Percentiles rank a stretch among this genome's conserved stretches.
Conservation (phyloP, 129 eudicot species). For the Helichrysum umbraculigerum region DNA sequence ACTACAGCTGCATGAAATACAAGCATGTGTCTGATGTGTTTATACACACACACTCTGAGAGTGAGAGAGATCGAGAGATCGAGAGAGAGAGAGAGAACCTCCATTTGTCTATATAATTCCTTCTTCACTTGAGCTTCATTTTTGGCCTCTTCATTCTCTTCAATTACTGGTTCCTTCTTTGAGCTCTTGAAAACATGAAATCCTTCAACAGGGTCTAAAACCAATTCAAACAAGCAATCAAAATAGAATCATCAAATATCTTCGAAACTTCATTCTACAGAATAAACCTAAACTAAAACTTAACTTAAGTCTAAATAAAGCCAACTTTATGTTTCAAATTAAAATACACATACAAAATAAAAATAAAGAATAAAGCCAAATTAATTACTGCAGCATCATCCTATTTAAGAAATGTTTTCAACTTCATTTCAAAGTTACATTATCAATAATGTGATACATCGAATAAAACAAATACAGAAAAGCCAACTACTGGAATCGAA, state of each 20-base stretch:
- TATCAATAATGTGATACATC: too few relatives aligned
- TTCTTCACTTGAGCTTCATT: slow-evolving; percentile 54
- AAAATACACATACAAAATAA: too few relatives aligned
- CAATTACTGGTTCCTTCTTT: slow-evolving; percentile 35
- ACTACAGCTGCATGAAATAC: not conserved
- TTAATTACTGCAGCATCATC: too few relatives aligned
- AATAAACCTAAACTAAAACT: not conserved
- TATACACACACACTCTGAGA: not conserved
- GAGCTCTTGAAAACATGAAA: slow-evolving; percentile 74
- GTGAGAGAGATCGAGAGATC: too few relatives aligned
- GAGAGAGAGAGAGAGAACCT: slow-evolving; percentile 45
- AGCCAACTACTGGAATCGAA: too few relatives aligned
- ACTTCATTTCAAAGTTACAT: too few relatives aligned
- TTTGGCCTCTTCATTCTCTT: slow-evolving; percentile 41
- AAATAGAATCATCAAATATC: slow-evolving; percentile 11
- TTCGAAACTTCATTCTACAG: not conserved
- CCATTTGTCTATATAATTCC: slow-evolving; percentile 75
- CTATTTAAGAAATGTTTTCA: too few relatives aligned
- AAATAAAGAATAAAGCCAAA: too few relatives aligned
- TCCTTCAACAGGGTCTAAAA: slow-evolving; percentile 67
- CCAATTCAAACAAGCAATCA: slow-evolving; percentile 19
- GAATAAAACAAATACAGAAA: too few relatives aligned
- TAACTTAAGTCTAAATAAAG: not conserved
- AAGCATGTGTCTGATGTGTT: not conserved
- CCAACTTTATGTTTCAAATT: too few relatives aligned